Base-by-base conservation (phyloP, 108 stramenopile species). In the Nitzschia sp. region DNA sequence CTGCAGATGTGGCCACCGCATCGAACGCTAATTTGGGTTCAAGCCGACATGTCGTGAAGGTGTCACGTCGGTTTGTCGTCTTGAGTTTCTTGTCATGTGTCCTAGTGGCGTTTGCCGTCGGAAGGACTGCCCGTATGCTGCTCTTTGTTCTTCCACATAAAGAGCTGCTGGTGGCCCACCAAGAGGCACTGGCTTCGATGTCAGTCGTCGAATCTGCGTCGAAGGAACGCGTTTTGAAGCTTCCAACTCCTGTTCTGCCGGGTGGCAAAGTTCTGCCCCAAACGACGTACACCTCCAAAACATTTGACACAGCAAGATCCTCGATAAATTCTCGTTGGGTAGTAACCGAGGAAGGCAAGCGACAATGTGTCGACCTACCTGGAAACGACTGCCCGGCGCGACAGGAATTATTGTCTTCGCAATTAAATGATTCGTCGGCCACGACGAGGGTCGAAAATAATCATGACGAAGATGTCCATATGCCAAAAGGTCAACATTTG, bases 401-500 rank as follows among this genome's bases (percentile, higher is more conserved):
- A 36, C n/a, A 38, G 9, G 35, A 4, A n/a, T 11, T 36, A 13
- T 18, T 11, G 24, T 18, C 29, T 38, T 2, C 4, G 27, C 27
- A 5, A 57, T 28, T 19, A 5, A 17, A 8, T 19, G 13, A 42
- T 42, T 6, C 6, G 6, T 42, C 38, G 13, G 38, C 38, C 38
- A 6, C 13, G 38, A 53, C 9, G 45, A 17, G 45, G 13, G 17
- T 53, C 6, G 51, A 6, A 15, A 25, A n/a, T 24, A 42, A 59
- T 32, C 73, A 79, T 8, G 64, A 79, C 19, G 78, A 85, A 28
- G 82, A 64, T 28, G 48, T 61, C 18, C 85, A 91, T 67, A 35
- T 79, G 5, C 91, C 88, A 11, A 77, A 86, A 15, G 92, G 92
- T 56, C 92, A 93, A 64, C 92, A 93, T 66, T 59, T 89, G 35